Base-by-base conservation (phyloP, 164 flowering plant species). In the Euptelea pleiosperma region DNA sequence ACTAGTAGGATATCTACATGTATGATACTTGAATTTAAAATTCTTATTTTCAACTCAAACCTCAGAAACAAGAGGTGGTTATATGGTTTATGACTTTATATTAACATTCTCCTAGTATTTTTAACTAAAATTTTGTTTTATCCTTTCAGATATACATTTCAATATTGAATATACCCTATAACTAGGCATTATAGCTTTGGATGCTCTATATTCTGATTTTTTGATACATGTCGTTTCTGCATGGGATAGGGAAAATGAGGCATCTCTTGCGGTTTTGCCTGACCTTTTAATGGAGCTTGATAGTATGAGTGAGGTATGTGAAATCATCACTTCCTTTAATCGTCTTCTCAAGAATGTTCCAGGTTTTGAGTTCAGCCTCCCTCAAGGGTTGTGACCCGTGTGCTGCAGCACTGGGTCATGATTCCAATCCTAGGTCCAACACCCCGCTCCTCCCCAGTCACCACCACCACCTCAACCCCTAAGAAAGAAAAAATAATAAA, bases 231-330 rank as follows among this genome's bases (percentile, higher is more conserved):
- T 22, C 24, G 37, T 40, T 35, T 44, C 14, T 65, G 19, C 52
- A 22, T 46, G 22, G 63, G 16, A 55, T 69, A 94, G 99, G 82
- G 99, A 94, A 73, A 94, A 94, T 76, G 99, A 94, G 72, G 99
- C 97, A 42, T 94, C 99, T 44, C 90, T 91, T 73, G 93, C 95
- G 59, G 99, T 94, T 70, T 77, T 94, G 52, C 79, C 87, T 49
- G 99, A 94, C 66, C 82, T 94, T 72, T 66, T 94, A 60, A 65
- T 73, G 78, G 99, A 94, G 78, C 89, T 94, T 62, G 97, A 94
- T 68, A 66, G 93, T 64, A 79, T 94, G 96, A 70, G 59, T 62
- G 95, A 91, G 96, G 99, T 93, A 71, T 57, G 76, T 68, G 26
- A 19, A 37, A 7, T n/a, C 21, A 33, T 26, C 37, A 14, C 10